Conservation (phyloP, 2,329 filamentous ascomycete species). For the Xylariaceae sp. region DNA sequence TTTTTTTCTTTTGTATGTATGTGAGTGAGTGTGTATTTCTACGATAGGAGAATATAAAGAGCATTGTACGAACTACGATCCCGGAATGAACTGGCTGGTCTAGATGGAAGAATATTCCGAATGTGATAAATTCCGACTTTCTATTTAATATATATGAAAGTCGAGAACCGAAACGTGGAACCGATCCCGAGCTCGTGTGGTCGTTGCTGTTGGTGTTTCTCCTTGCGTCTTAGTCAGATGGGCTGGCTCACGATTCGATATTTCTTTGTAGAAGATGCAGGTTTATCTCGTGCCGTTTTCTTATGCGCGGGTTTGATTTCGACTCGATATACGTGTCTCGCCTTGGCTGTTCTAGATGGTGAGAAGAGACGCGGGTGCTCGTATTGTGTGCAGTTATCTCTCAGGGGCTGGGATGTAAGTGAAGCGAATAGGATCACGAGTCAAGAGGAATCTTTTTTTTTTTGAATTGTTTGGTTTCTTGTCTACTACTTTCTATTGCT, state of each 20-base stretch:
- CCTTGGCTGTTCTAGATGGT: neutral
- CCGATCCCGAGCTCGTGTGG: too few relatives aligned
- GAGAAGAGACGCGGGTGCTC: neutral
- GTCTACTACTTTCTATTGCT: constrained; percentile 8
- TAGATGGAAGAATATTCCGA: too few relatives aligned
- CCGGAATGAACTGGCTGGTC: too few relatives aligned
- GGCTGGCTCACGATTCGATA: neutral
- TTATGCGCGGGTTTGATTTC: neutral
- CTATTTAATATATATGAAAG: too few relatives aligned
- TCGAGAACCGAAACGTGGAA: too few relatives aligned
- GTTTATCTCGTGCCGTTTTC: too few relatives aligned
- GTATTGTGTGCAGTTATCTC: neutral
- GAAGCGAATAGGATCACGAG: neutral
- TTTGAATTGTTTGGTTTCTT: constrained; percentile 12
- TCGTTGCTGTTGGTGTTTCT: too few relatives aligned
- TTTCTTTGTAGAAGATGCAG: neutral
- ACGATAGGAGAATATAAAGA: too few relatives aligned
- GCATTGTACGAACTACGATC: too few relatives aligned
- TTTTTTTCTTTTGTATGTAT: too few relatives aligned
- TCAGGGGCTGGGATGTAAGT: neutral
- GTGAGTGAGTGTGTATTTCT: too few relatives aligned
- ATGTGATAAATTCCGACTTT: too few relatives aligned
- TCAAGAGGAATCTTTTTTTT: neutral
- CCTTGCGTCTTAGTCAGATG: neutral
- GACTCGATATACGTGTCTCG: constrained; percentile 12